phyloP scores from a whole-genome alignment of 2,329 filamentous ascomycete species.

The Periconia macrospinosa region DNA sequence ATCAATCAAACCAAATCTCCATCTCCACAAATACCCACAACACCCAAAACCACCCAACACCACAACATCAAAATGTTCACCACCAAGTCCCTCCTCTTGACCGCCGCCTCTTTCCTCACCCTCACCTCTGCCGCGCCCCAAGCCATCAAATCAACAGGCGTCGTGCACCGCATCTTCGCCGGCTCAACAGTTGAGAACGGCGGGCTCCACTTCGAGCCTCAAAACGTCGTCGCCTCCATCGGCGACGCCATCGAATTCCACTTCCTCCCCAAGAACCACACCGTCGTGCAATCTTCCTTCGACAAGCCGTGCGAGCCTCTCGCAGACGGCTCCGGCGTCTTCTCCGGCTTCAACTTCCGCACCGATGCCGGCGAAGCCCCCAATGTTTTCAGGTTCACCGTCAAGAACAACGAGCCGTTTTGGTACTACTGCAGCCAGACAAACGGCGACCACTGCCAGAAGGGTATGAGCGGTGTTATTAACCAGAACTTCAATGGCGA shows the following conservation, averaged over 20 bases:
- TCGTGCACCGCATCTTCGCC: conserved; percentile 31
- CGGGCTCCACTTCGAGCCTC: conserved; percentile 37
- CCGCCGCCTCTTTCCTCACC: conserved; percentile 22
- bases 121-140: conserved; percentile 20
- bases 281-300: conserved; percentile 74
- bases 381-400: conserved; percentile 65
- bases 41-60: conserved; percentile 5
- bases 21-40: no score
- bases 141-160: conserved; percentile 21
- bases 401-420: conserved; percentile 70
- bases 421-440: conserved; percentile 77
- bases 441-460: conserved; percentile 65
- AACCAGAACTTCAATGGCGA: conserved; percentile 51
- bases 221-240: conserved; percentile 33
- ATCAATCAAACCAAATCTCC: not conserved
- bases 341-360: conserved; percentile 65
- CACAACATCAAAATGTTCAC: conserved; percentile 23
- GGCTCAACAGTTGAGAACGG: conserved; percentile 25
- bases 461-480: conserved; percentile 73
- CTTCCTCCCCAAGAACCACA: conserved; percentile 66
- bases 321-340: conserved; percentile 55
- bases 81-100: conserved; percentile 21
- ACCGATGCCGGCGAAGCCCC: conserved; percentile 27
- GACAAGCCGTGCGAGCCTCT: conserved; percentile 68
- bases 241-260: conserved; percentile 50